Conservation (phyloP, 164 flowering plant species). For the Cinnamomum chago region DNA sequence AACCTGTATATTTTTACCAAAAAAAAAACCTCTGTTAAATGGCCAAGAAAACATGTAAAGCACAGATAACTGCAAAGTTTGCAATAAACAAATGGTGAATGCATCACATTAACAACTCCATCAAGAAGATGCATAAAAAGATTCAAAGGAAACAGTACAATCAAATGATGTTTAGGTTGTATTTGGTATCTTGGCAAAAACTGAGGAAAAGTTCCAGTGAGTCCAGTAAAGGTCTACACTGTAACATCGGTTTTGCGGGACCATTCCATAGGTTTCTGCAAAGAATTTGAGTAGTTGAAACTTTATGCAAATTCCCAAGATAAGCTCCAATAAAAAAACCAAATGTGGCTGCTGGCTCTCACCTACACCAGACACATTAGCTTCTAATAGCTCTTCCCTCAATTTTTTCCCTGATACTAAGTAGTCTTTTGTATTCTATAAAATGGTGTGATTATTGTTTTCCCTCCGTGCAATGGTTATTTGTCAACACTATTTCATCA, state of each 20-base stretch:
- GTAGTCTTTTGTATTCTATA: neutral
- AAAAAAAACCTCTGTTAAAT: too few species aligned
- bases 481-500: neutral
- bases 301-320: too few species aligned
- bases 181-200: neutral
- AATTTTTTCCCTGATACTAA: neutral
- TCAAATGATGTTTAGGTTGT: neutral
- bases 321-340: too few species aligned
- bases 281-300: neutral
- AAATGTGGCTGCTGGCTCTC: neutral
- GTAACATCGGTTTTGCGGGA: neutral
- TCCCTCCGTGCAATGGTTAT: neutral
- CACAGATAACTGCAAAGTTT: neutral
- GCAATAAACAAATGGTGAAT: neutral
- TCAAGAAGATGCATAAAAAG: neutral
- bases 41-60: neutral
- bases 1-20: constrained; percentile 25
- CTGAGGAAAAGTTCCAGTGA: neutral
- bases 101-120: neutral
- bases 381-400: neutral
- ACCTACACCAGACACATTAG: neutral
- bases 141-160: neutral
- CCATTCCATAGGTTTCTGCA: neutral
- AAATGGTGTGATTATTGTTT: neutral
- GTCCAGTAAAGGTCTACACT: neutral